Evolutionary conservation across 2,329 filamentous ascomycete genomes (phyloP).

Genomic region (Neopestalotiopsis sp.): DNA sequence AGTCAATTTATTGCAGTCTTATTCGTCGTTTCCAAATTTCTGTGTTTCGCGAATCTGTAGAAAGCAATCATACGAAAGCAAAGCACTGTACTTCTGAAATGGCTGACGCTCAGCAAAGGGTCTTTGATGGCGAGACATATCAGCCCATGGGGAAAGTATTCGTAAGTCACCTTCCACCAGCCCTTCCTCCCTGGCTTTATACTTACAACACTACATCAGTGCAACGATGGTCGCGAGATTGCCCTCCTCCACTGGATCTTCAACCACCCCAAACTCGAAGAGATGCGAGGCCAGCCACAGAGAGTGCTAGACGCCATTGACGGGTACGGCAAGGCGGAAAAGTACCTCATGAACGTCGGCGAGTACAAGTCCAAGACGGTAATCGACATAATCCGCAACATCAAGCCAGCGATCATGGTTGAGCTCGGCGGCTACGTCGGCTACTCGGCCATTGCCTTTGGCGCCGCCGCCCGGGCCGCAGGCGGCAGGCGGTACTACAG

Average conservation of each 20-base stretch:
- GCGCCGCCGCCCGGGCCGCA: conserved; percentile 64
- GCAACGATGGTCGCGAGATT: conserved; percentile 76
- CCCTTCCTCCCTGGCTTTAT: background rate
- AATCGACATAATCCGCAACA: conserved; percentile 68
- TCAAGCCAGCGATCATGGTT: conserved; percentile 73
- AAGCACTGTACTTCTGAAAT: background rate
- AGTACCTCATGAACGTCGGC: conserved; percentile 83
- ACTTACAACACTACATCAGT: conserved; percentile 40
- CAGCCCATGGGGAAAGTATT: background rate
- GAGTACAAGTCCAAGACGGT: conserved; percentile 76
- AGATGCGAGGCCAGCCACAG: conserved; percentile 68
- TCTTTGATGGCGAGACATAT: background rate
- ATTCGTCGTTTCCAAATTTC: too few species aligned
- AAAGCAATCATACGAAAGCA: background rate
- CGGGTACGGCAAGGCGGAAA: conserved; percentile 67
- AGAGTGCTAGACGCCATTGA: conserved; percentile 74
- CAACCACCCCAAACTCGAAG: conserved; percentile 62
- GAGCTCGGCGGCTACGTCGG: conserved; percentile 84
- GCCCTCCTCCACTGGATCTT: conserved; percentile 75
- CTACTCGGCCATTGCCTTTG: conserved; percentile 81
- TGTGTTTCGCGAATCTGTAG: too few species aligned
- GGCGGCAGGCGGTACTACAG: conserved; percentile 73
- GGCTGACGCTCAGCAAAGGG: background rate
- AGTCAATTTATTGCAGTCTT: background rate
- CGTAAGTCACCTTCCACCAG: background rate